A percentile compares a stretch with the other conserved stretches of the same genome.
Conservation (phyloP, 257 asterid genomes). For the Cruciata laevipes region DNA sequence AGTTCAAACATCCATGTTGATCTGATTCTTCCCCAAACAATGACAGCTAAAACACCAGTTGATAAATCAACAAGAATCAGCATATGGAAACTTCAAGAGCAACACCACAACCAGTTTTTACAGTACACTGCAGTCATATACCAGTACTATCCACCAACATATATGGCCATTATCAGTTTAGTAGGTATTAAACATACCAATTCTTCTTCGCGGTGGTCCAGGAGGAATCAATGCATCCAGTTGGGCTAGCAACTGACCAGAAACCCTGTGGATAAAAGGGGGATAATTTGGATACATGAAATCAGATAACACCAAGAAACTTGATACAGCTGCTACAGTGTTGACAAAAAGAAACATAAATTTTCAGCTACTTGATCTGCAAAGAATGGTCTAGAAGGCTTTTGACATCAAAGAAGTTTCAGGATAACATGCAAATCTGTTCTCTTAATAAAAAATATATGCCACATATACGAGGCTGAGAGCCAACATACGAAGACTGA, state of each 20-base stretch:
- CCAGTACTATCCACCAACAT: neutral
- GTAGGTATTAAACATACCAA: slow-evolving; percentile 43
- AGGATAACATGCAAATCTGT: neutral
- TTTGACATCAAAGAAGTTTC: neutral
- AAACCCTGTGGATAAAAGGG: slow-evolving; percentile 46
- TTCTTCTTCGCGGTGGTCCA: slow-evolving; percentile 72
- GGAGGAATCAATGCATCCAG: slow-evolving; percentile 72
- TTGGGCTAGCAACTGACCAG: slow-evolving; percentile 62
- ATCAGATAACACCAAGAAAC: neutral
- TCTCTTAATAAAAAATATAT: no score
- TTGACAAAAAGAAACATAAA: neutral
- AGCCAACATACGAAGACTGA: no score
- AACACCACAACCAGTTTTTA: neutral
- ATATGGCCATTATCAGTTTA: neutral
- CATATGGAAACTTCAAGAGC: neutral
- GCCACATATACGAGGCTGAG: no score
- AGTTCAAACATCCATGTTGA: neutral
- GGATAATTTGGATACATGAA: slow-evolving; percentile 2
- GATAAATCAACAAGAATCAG: neutral
- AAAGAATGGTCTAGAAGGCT: neutral
- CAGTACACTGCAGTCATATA: neutral
- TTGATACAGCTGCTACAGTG: neutral
- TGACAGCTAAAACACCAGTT: neutral
- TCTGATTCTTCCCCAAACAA: neutral
- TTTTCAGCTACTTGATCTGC: neutral